These are phyloP conservation scores for Leishmania amazonensis DNA, from an alignment of 208 protist genomes.

Conservation along the genomic window DNA sequence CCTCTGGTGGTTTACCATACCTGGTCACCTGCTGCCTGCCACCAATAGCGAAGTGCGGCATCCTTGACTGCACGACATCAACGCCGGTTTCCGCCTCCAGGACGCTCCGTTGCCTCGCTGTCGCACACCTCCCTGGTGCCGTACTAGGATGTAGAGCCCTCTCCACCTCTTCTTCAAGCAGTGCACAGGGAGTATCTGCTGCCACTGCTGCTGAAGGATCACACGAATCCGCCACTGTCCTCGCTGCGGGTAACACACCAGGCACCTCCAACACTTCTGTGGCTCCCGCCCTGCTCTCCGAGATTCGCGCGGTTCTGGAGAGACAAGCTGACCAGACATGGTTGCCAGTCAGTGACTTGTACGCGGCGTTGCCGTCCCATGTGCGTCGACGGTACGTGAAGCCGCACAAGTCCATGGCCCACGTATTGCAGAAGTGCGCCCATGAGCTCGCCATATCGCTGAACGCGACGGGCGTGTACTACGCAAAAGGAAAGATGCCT, in stretches of 20 bases:
- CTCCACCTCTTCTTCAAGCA: constrained; percentile 1
- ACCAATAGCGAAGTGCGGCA: background rate
- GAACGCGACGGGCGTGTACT: constrained; percentile 57
- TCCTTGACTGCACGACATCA: background rate
- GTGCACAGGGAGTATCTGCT: background rate
- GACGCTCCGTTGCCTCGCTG: background rate
- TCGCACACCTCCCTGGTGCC: background rate
- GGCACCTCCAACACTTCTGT: constrained; percentile 16
- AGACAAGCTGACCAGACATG: constrained; percentile 32
- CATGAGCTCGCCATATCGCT: constrained; percentile 46
- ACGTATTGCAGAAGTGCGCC: constrained; percentile 50
- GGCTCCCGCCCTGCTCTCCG: constrained; percentile 14
- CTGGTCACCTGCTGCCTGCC: background rate
- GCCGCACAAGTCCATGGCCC: constrained; percentile 72
- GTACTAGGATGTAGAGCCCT: background rate
- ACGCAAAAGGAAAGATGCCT: constrained; percentile 42
- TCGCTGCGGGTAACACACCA: background rate
- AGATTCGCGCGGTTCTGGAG: constrained; percentile 19
- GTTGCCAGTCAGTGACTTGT: constrained; percentile 65
- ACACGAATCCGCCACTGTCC: background rate
- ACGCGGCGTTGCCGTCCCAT: constrained; percentile 56
- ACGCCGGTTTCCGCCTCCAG: background rate
- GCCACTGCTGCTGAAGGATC: background rate
- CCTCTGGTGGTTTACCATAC: background rate
- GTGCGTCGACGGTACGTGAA: constrained; percentile 64